Evolutionary conservation across 257 asterid genomes (phyloP).

Genomic region (Ophiorrhiza pumila): DNA sequence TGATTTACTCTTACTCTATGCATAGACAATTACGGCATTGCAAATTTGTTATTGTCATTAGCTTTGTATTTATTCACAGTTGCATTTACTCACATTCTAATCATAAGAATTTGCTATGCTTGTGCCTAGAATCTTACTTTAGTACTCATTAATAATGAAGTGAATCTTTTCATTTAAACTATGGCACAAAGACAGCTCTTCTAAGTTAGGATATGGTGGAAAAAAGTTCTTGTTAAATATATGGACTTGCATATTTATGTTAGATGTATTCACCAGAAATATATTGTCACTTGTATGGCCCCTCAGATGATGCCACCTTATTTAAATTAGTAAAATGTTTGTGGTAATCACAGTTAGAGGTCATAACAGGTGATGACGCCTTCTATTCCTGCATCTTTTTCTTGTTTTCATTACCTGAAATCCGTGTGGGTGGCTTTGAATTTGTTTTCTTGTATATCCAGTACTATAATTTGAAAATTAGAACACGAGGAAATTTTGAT

Average conservation of each 20-base stretch:
- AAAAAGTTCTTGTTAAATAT: not conserved
- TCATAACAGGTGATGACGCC: not conserved
- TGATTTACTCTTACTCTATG: not conserved
- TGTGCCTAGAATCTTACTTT: not conserved
- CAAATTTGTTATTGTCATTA: too few species aligned
- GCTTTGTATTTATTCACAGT: too few species aligned
- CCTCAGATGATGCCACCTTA: not conserved
- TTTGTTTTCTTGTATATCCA: not conserved
- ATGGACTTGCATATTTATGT: not conserved
- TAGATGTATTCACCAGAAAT: not conserved
- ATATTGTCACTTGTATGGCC: not conserved
- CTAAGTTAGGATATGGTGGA: not conserved
- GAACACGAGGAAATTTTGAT: not conserved
- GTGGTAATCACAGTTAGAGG: not conserved
- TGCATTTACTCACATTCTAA: too few species aligned
- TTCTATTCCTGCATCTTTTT: not conserved
- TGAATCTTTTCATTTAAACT: too few species aligned
- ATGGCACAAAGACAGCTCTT: not conserved
- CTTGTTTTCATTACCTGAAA: not conserved
- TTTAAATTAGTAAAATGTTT: not conserved
- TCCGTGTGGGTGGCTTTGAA: not conserved
- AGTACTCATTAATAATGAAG: too few species aligned
- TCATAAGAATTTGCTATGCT: too few species aligned
- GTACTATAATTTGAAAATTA: not conserved
- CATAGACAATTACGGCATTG: not conserved